These are phyloP conservation scores for Termitomyces sp. DNA, from an alignment of 768 basidiomycete genomes.

Conservation along the genomic window DNA sequence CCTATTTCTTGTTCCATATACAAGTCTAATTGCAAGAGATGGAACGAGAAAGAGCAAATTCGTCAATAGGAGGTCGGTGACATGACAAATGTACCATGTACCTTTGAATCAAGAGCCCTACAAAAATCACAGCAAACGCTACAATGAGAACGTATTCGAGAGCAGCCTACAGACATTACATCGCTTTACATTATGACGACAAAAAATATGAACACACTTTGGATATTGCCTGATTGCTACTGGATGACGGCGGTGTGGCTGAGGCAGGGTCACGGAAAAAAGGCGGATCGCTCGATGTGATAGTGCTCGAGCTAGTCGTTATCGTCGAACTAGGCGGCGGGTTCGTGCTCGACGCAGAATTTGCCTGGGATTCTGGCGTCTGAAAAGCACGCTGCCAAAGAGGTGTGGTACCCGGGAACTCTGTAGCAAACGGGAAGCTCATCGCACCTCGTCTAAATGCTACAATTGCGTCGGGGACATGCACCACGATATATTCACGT, in stretches of 20 bases:
- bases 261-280: slow-evolving; percentile 21
- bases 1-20: slow-evolving; percentile 1
- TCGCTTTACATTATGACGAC: background rate
- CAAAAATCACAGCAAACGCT: slow-evolving; percentile 18
- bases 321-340: background rate
- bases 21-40: background rate
- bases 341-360: background rate
- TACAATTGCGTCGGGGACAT: background rate
- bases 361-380: background rate
- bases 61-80: slow-evolving; percentile 2
- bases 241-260: background rate
- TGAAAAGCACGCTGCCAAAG: slow-evolving; percentile 5
- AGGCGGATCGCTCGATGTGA: slow-evolving; percentile 10
- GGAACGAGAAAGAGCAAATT: background rate
- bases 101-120: slow-evolving; percentile 19
- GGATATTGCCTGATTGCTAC: slow-evolving; percentile 10
- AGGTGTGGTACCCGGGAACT: background rate
- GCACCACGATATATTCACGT: background rate
- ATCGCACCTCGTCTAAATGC: background rate
- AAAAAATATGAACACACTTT: slow-evolving; percentile 15
- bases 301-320: background rate
- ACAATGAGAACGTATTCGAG: slow-evolving; percentile 25
- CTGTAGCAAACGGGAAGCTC: background rate
- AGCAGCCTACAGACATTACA: slow-evolving; percentile 14
- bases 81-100: slow-evolving; percentile 5